A percentile compares a stretch with the other conserved stretches of the same genome.
These are phyloP conservation scores for Crucihimalaya himalaica DNA, from an alignment of 345 rosid species.

Conservation along the genomic window DNA sequence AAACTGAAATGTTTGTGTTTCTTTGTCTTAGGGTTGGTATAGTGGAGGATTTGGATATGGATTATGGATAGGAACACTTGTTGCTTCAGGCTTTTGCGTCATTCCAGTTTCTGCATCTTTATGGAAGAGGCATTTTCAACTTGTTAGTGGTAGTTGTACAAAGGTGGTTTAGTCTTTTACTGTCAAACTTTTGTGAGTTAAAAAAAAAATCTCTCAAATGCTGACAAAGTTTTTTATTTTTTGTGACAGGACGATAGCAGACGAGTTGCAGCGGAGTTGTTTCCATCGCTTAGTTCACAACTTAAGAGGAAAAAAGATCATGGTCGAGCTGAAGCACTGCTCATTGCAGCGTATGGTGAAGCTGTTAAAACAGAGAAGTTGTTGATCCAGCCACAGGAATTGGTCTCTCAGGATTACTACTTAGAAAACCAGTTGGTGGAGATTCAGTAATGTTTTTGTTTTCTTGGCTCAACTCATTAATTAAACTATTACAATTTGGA, in stretches of 20 bases:
- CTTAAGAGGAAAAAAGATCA: slow-evolving; percentile 81
- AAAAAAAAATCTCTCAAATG: neutral
- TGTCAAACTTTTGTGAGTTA: neutral
- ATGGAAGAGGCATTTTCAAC: slow-evolving; percentile 77
- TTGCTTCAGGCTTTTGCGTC: slow-evolving; percentile 85
- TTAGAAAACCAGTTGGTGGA: slow-evolving; percentile 25
- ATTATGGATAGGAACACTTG: slow-evolving; percentile 84
- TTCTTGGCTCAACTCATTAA: neutral
- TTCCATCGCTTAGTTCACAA: slow-evolving; percentile 66
- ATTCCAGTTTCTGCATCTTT: slow-evolving; percentile 69
- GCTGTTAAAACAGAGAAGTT: slow-evolving; percentile 44
- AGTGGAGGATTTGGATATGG: slow-evolving; percentile 92
- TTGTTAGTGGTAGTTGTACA: slow-evolving; percentile 49
- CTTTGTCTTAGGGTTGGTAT: slow-evolving; percentile 77
- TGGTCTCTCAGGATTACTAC: slow-evolving; percentile 21
- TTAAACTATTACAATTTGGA: neutral
- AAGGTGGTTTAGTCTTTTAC: slow-evolving; percentile 48
- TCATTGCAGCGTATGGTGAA: slow-evolving; percentile 82
- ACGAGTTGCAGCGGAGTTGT: slow-evolving; percentile 66
- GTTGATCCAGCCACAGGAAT: slow-evolving; percentile 35
- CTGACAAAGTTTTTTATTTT: neutral
- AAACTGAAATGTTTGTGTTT: neutral
- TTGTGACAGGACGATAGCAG: slow-evolving; percentile 78
- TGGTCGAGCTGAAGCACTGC: slow-evolving; percentile 93
- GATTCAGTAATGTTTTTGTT: neutral